Evolutionary conservation across 352 stramenopile species (phyloP), one percentile per base, ranked within the genome.

Genomic region (Phytopythium chamaehyphon): DNA sequence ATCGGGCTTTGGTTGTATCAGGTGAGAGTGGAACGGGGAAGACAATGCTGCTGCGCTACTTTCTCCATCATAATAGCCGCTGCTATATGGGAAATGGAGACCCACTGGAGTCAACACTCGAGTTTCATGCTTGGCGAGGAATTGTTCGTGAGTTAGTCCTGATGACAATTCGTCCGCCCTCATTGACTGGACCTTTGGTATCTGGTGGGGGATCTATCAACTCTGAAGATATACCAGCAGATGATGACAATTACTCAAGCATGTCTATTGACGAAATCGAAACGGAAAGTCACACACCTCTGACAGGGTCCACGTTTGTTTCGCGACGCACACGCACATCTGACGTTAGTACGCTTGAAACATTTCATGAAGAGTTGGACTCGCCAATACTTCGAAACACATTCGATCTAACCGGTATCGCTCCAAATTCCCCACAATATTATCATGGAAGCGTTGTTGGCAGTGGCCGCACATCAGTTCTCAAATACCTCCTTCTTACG

Each of bases 1-100:
- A 81, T 45, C 69, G 72, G 16, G 77, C 77, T 1, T 54, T 88
- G 19, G 62, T 88, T 18, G 63, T 88, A 48, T 80, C 65, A 0
- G 77, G 77, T 0, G 74, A 86, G 16, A 85, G 64, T 12, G 77
- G 77, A 3, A 83, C 74, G 0, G 77, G 77, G 2, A 88, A 88
- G 43, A 85, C 77, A 0, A 88, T 86, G 77, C 47, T 88, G 7
- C 42, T 86, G 2, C 70, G 73, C 5, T 73, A 88, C 24, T 76
- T 83, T 15, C 47, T 76, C n/a, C 58, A 77, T 11, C 62, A 77
- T 26, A 71, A 80, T 14, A 40, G 74, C 3, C 57, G 64, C 6
- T 83, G 72, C 44, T 88, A 76, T 40, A 79, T 83, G 51, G 77
- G 77, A 1, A 64, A 45, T 14, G 74, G 74, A 0, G 75, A 88